Evolutionary conservation across 2,329 filamentous ascomycete genomes (phyloP).

Genomic region (Hypoxylon sp.): DNA sequence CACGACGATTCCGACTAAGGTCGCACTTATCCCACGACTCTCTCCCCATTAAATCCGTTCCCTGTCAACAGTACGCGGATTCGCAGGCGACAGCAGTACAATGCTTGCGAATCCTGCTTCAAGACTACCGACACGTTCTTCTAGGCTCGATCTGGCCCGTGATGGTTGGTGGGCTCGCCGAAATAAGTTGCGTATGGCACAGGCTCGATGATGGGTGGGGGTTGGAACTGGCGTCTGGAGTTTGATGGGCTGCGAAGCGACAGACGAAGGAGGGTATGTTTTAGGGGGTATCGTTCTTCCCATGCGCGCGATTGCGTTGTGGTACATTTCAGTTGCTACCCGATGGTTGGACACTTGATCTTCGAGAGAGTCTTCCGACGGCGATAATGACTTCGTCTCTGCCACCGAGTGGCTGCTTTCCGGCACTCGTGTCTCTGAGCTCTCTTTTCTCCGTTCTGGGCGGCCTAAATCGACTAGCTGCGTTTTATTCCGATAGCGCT

Average conservation of each 20-base stretch:
- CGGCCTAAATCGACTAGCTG: slow-evolving; percentile 18
- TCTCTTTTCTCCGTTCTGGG: slow-evolving; percentile 3
- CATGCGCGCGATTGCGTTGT: not conserved
- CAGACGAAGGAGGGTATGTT: not conserved
- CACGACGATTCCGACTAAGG: too few species aligned
- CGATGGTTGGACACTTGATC: not conserved
- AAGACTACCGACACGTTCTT: not conserved
- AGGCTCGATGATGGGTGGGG: not conserved
- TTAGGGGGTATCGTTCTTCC: not conserved
- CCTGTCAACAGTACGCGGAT: not conserved
- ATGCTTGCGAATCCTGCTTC: not conserved
- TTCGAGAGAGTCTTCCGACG: not conserved
- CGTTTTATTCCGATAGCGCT: slow-evolving; percentile 12
- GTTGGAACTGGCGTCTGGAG: not conserved
- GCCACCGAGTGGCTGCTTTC: not conserved
- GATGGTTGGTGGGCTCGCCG: not conserved
- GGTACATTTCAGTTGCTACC: slow-evolving; percentile 11
- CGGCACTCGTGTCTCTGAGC: not conserved
- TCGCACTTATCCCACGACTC: not conserved
- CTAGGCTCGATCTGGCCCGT: not conserved
- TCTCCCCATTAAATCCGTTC: not conserved
- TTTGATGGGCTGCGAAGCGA: not conserved
- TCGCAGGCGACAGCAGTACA: not conserved
- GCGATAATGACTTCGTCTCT: not conserved
- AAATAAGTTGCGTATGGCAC: not conserved